Evolutionary conservation across 2,329 filamentous ascomycete genomes (phyloP).

Genomic region (Curvularia verruculosa): DNA sequence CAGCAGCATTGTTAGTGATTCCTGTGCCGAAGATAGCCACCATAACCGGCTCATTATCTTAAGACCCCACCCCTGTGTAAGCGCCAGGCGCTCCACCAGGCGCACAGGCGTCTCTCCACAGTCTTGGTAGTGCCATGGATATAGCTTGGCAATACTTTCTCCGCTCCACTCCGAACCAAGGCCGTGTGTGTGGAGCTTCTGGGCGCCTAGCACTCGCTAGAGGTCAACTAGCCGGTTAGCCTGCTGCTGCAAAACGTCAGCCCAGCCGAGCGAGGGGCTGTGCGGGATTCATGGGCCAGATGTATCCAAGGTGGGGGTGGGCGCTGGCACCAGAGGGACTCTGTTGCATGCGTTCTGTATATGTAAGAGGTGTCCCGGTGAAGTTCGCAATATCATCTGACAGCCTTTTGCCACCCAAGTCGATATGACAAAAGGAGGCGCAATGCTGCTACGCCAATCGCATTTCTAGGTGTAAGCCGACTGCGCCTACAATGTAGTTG

Average conservation of each 20-base stretch:
- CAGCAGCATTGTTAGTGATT: not conserved
- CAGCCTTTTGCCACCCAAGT: not conserved
- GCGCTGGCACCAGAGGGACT: slow-evolving; percentile 1
- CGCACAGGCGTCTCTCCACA: not conserved
- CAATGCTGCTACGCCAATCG: not conserved
- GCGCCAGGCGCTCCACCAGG: not conserved
- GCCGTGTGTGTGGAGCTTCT: slow-evolving; percentile 12
- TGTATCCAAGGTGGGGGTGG: not conserved
- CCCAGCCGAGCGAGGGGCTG: slow-evolving; percentile 22
- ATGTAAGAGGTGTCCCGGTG: not conserved
- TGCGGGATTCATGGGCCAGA: slow-evolving; percentile 19
- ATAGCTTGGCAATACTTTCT: slow-evolving; percentile 23
- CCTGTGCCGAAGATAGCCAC: not conserved
- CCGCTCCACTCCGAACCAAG: slow-evolving; percentile 24
- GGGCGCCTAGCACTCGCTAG: slow-evolving; percentile 23
- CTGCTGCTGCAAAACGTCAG: slow-evolving; percentile 24
- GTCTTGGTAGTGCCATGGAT: not conserved
- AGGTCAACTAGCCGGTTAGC: not conserved
- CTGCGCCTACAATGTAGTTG: not conserved
- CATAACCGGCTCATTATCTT: not conserved
- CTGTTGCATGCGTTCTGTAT: not conserved
- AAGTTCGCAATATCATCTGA: not conserved
- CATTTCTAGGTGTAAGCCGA: not conserved
- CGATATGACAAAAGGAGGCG: not conserved
- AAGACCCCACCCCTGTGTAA: not conserved